A percentile compares a stretch with the other conserved stretches of the same genome.
Conservation (phyloP, 2,329 filamentous ascomycete genomes). For the Myriangium duriaei region DNA sequence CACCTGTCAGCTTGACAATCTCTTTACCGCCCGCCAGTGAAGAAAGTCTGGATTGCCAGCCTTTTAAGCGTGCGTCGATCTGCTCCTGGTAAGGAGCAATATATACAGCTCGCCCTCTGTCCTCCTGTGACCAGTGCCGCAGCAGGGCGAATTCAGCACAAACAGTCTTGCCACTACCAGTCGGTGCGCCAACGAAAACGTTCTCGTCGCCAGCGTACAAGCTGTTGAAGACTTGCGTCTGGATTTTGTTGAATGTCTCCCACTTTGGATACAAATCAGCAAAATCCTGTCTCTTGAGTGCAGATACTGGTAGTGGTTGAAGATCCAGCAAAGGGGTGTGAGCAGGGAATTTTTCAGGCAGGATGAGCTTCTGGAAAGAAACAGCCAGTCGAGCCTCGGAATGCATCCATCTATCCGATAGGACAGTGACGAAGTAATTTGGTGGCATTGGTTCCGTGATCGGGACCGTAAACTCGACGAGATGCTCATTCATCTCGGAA, state of each 20-base stretch:
- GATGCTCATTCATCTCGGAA: slow-evolving; percentile 78
- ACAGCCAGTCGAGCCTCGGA: slow-evolving; percentile 87
- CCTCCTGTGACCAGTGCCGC: slow-evolving; percentile 66
- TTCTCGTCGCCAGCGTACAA: slow-evolving; percentile 86
- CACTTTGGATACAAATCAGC: slow-evolving; percentile 69
- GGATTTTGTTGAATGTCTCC: slow-evolving; percentile 89
- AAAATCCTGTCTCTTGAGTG: slow-evolving; percentile 76
- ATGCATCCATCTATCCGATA: slow-evolving; percentile 98
- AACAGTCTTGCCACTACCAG: slow-evolving; percentile 90
- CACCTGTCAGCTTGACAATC: slow-evolving; percentile 85
- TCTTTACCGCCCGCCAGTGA: slow-evolving; percentile 69
- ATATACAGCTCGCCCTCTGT: slow-evolving; percentile 74
- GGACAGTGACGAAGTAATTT: slow-evolving; percentile 92
- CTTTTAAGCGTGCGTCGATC: slow-evolving; percentile 65
- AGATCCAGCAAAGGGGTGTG: slow-evolving; percentile 87
- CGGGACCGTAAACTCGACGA: slow-evolving; percentile 91
- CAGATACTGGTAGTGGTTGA: slow-evolving; percentile 78
- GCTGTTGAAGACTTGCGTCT: slow-evolving; percentile 94
- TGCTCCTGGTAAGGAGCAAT: slow-evolving; percentile 91
- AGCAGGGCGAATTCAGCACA: slow-evolving; percentile 91
- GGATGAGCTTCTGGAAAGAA: slow-evolving; percentile 85
- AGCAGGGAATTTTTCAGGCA: slow-evolving; percentile 90
- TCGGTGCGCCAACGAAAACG: slow-evolving; percentile 83
- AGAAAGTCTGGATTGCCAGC: slow-evolving; percentile 72
- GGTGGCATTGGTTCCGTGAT: slow-evolving; percentile 97